Conservation (phyloP, 768 basidiomycete species). For the Tubosaeta sp. region DNA sequence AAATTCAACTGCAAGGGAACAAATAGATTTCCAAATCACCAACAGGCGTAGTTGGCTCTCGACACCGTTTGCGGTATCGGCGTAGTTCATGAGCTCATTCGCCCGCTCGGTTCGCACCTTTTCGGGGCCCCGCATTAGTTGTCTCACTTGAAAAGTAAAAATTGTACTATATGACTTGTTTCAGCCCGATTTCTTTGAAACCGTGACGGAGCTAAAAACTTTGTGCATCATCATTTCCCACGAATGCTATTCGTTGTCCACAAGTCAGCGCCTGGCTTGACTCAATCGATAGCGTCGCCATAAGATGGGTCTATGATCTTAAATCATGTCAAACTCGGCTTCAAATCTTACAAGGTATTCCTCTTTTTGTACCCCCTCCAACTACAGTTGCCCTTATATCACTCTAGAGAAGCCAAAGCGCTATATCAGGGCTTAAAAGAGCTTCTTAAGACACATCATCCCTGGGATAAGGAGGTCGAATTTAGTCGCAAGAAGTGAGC, state of each 20-base stretch:
- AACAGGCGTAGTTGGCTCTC: not conserved
- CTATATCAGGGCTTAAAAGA: conserved; percentile 74
- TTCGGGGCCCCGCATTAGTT: not conserved
- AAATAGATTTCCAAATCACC: not conserved
- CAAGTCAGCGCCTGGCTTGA: conserved; percentile 4
- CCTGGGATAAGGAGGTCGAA: conserved; percentile 85
- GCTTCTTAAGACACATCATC: conserved; percentile 64
- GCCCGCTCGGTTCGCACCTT: too few species aligned
- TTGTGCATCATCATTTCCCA: conserved; percentile 19
- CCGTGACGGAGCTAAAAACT: not conserved
- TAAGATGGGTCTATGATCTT: conserved; percentile 25
- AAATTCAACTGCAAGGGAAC: not conserved
- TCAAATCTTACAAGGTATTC: conserved; percentile 34
- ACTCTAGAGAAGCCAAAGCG: conserved; percentile 69
- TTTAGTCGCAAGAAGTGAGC: conserved; percentile 81
- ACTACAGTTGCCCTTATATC: conserved; percentile 6
- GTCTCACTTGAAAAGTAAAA: not conserved
- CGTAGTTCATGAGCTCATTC: too few species aligned
- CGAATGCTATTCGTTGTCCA: conserved; percentile 1
- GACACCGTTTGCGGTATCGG: not conserved
- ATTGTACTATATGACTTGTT: not conserved
- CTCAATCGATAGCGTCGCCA: conserved; percentile 13
- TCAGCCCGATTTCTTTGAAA: not conserved
- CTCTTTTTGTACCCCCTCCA: not conserved
- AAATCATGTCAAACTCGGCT: conserved; percentile 39